Evolutionary conservation across 2,329 filamentous ascomycete species (phyloP).

Genomic region (Chaetothyriales sp.): DNA sequence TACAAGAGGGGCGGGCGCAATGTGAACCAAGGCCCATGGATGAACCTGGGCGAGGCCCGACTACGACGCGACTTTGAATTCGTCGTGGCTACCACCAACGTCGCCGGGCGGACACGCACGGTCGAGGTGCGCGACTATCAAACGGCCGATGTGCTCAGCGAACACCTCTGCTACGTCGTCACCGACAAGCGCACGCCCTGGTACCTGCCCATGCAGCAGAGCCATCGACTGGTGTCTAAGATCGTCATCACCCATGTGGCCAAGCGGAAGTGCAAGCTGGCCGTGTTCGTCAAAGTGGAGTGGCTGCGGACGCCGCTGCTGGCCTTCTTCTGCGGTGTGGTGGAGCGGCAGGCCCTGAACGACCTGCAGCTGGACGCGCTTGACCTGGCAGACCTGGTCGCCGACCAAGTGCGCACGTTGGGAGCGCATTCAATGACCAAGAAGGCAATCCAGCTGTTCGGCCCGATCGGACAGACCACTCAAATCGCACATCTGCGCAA

Average conservation of each 20-base stretch:
- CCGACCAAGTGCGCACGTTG: slow-evolving; percentile 33
- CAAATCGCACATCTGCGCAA: slow-evolving; percentile 26
- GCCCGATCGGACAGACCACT: slow-evolving; percentile 32
- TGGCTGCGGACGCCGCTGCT: slow-evolving; percentile 55
- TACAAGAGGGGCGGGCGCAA: slow-evolving; percentile 64
- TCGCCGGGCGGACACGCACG: slow-evolving; percentile 45
- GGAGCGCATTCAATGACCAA: slow-evolving; percentile 33
- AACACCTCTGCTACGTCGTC: slow-evolving; percentile 57
- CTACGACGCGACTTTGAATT: slow-evolving; percentile 71
- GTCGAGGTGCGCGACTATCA: slow-evolving; percentile 65
- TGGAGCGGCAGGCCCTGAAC: slow-evolving; percentile 53
- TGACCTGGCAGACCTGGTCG: slow-evolving; percentile 35
- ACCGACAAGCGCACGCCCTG: slow-evolving; percentile 53
- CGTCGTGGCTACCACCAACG: slow-evolving; percentile 51
- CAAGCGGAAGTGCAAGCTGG: slow-evolving; percentile 83
- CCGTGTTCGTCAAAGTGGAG: slow-evolving; percentile 73
- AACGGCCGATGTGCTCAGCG: slow-evolving; percentile 66
- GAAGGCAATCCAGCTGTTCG: slow-evolving; percentile 34
- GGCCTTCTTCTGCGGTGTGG: slow-evolving; percentile 19
- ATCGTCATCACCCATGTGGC: slow-evolving; percentile 86
- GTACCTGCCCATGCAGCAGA: slow-evolving; percentile 68
- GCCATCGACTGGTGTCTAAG: slow-evolving; percentile 73
- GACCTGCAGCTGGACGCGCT: slow-evolving; percentile 41
- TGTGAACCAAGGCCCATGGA: slow-evolving; percentile 79
- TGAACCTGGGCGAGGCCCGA: slow-evolving; percentile 46